Evolutionary conservation across 257 asterid species (phyloP).

Genomic region (Scutellaria galericulata): DNA sequence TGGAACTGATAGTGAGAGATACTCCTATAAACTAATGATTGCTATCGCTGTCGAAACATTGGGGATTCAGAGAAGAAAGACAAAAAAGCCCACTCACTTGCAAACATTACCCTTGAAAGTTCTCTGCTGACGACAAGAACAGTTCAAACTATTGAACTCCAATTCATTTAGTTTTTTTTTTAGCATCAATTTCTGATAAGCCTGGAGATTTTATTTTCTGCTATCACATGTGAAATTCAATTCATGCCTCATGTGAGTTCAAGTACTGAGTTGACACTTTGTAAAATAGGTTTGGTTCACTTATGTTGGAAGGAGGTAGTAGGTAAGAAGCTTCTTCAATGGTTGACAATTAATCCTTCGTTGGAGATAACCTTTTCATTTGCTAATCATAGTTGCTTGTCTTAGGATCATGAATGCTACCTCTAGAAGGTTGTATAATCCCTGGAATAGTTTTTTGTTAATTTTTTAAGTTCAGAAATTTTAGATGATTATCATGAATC

Average conservation of each 20-base stretch:
- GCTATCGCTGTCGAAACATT: background rate
- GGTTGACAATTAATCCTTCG: background rate
- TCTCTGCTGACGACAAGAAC: slow-evolving; percentile 12
- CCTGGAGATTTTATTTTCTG: slow-evolving; percentile 11
- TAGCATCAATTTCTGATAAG: background rate
- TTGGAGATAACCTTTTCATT: background rate
- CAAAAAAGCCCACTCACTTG: background rate
- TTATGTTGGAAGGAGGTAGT: background rate
- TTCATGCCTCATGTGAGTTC: slow-evolving; percentile 15
- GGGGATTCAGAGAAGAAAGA: slow-evolving; percentile 5
- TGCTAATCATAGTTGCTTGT: background rate
- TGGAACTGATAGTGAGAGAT: background rate
- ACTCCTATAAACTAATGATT: background rate
- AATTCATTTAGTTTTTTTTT: background rate
- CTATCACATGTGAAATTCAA: background rate
- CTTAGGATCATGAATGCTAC: background rate
- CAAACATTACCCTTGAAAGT: background rate
- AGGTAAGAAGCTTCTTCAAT: slow-evolving; percentile 2
- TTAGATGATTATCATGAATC: background rate
- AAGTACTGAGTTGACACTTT: background rate
- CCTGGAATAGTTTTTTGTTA: background rate
- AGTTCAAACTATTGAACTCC: slow-evolving; percentile 11
- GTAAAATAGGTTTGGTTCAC: slow-evolving; percentile 2
- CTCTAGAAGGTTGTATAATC: background rate
- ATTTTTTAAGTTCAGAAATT: background rate